Conservation (phyloP, 768 basidiomycete species). For the Suillus brevipes region DNA sequence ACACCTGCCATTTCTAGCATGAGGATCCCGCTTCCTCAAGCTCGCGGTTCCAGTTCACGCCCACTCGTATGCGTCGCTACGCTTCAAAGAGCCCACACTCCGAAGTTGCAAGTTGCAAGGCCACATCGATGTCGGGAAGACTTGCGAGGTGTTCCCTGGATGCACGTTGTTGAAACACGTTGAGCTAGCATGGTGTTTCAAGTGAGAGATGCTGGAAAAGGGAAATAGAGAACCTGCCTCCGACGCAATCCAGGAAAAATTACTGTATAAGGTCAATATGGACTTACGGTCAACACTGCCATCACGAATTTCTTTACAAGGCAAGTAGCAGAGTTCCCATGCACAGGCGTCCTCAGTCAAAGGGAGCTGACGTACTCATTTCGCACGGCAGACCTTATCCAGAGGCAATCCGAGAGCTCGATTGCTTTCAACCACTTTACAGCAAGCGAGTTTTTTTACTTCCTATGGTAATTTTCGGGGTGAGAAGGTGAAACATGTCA, state of each 20-base stretch:
- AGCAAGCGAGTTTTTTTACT: slow-evolving; percentile 25
- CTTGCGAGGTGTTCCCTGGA: neutral
- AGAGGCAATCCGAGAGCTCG: slow-evolving; percentile 26
- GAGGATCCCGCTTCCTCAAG: neutral
- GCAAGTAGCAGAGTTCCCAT: slow-evolving; percentile 15
- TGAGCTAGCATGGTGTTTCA: neutral
- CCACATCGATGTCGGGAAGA: neutral
- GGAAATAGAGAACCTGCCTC: slow-evolving; percentile 16
- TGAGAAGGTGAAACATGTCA: slow-evolving; percentile 21
- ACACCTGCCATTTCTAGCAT: slow-evolving; percentile 3
- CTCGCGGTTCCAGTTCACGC: neutral
- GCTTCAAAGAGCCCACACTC: neutral
- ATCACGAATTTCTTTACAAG: slow-evolving; percentile 23
- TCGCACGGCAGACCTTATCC: slow-evolving; percentile 28
- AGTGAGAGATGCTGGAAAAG: slow-evolving; percentile 18
- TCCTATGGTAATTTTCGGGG: slow-evolving; percentile 26
- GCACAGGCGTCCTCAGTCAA: slow-evolving; percentile 12
- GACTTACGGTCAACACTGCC: slow-evolving; percentile 20
- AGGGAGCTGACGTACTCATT: slow-evolving; percentile 30
- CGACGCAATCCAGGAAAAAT: slow-evolving; percentile 21
- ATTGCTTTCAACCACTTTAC: slow-evolving; percentile 14
- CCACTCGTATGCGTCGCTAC: slow-evolving; percentile 2
- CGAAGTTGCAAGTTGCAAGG: neutral
- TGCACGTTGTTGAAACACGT: neutral
- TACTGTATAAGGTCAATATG: slow-evolving; percentile 20